Conservation (phyloP, 495 filamentous ascomycete species). For the Lichina pygmaea region DNA sequence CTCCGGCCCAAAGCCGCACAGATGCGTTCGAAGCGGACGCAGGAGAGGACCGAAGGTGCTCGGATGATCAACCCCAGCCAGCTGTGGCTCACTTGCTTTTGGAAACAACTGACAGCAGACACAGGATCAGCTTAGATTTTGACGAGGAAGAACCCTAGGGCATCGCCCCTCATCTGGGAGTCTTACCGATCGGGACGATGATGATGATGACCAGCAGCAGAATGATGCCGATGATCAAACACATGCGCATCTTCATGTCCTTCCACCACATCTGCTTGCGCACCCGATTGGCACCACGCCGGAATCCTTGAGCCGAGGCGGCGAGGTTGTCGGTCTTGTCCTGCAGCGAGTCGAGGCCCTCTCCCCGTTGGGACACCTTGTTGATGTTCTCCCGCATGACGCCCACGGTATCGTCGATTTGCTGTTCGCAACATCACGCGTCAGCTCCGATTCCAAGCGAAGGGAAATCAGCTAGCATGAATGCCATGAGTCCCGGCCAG, state of each 20-base stretch:
- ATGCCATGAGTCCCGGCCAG: not conserved
- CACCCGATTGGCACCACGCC: slow-evolving; percentile 80
- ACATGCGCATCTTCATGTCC: slow-evolving; percentile 99
- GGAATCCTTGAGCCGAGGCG: slow-evolving; percentile 74
- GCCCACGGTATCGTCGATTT: slow-evolving; percentile 86
- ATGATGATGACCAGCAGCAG: slow-evolving; percentile 66
- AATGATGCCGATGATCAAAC: slow-evolving; percentile 67
- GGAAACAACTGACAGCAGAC: not conserved
- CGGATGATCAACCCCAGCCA: not conserved
- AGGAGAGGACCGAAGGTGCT: not conserved
- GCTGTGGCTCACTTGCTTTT: not conserved
- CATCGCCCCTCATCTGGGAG: not conserved
- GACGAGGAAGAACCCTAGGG: not conserved
- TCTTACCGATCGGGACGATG: slow-evolving; percentile 60
- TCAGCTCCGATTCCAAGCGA: not conserved
- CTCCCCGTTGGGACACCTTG: slow-evolving; percentile 77
- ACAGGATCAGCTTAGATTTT: not conserved
- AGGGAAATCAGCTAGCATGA: not conserved
- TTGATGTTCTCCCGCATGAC: slow-evolving; percentile 90
- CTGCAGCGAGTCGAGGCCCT: slow-evolving; percentile 66
- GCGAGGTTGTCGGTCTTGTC: slow-evolving; percentile 91
- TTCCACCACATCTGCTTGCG: slow-evolving; percentile 90
- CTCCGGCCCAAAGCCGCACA: no score
- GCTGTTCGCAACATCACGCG: slow-evolving; percentile 20
- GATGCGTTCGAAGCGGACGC: no score